phyloP scores from a whole-genome alignment of 805 yeast genomes.

The Candida tallmaniae region DNA sequence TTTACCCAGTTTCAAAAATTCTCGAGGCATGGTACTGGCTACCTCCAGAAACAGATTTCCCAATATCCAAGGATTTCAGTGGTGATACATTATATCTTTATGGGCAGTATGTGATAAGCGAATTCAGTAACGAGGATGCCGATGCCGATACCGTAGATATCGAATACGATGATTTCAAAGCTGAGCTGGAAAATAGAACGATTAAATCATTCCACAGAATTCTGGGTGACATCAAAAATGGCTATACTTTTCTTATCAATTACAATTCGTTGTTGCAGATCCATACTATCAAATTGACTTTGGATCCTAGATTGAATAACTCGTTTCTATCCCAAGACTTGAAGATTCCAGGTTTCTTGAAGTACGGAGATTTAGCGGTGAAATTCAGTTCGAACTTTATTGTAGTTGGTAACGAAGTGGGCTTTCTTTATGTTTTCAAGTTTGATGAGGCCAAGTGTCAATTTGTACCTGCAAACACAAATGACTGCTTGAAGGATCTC shows the following conservation, averaged over 20 bases:
- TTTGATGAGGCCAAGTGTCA: slow-evolving; percentile 1
- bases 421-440: slow-evolving; percentile 17
- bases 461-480: slow-evolving; percentile 14
- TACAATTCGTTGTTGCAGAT: background rate
- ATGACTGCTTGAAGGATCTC: slow-evolving; percentile 14
- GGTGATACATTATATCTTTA: slow-evolving; percentile 23
- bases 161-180: background rate
- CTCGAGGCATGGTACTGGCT: slow-evolving; percentile 36
- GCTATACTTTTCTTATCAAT: slow-evolving; percentile 6
- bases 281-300: slow-evolving; percentile 16
- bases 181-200: background rate
- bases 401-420: slow-evolving; percentile 18
- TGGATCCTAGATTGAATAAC: no score
- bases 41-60: slow-evolving; percentile 8
- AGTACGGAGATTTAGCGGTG: slow-evolving; percentile 2
- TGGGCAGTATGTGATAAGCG: slow-evolving; percentile 10
- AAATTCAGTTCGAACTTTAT: slow-evolving; percentile 15
- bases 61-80: slow-evolving; percentile 13
- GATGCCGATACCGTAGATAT: background rate
- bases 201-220: slow-evolving; percentile 9
- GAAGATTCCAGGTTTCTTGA: slow-evolving; percentile 9
- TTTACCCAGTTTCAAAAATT: slow-evolving; percentile 14
- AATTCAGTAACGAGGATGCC: no score
- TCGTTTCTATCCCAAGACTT: no score
- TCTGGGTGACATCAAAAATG: slow-evolving; percentile 7